These are phyloP conservation scores for Rhazya stricta DNA, from an alignment of 257 asterid species.

Conservation along the genomic window DNA sequence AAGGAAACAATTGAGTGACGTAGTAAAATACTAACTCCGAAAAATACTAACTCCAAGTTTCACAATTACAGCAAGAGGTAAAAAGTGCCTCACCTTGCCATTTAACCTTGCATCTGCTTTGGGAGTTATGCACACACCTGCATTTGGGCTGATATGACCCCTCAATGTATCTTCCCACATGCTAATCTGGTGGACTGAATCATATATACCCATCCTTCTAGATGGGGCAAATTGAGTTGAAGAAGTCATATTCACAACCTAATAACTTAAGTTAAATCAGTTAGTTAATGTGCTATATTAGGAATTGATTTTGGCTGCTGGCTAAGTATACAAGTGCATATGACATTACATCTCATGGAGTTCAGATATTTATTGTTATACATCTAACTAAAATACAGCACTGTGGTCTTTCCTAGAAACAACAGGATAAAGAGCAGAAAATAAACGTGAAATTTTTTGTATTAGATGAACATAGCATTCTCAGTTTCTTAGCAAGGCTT, in stretches of 20 bases:
- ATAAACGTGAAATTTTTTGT: background rate
- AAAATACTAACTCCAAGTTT: slow-evolving; percentile 4
- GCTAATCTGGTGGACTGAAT: slow-evolving; percentile 64
- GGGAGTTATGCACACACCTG: slow-evolving; percentile 34
- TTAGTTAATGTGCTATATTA: background rate
- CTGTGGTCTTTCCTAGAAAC: background rate
- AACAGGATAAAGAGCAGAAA: background rate
- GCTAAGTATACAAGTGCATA: background rate
- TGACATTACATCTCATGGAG: background rate
- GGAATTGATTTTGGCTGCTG: background rate
- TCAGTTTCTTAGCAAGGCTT: background rate
- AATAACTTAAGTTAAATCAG: background rate
- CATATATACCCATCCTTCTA: slow-evolving; percentile 59
- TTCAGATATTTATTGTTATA: background rate
- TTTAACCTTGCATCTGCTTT: slow-evolving; percentile 45
- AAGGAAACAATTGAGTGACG: background rate
- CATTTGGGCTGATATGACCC: slow-evolving; percentile 44
- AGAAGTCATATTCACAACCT: slow-evolving; percentile 55
- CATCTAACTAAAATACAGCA: background rate
- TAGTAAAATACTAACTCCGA: slow-evolving; percentile 2
- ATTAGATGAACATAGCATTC: background rate
- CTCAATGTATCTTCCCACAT: slow-evolving; percentile 79
- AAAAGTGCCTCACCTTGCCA: slow-evolving; percentile 45
- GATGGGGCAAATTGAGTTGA: slow-evolving; percentile 70
- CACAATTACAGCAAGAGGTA: background rate